These are phyloP conservation scores for Pezicula carpinea DNA, from an alignment of 2,329 filamentous ascomycete species.

Conservation along the genomic window DNA sequence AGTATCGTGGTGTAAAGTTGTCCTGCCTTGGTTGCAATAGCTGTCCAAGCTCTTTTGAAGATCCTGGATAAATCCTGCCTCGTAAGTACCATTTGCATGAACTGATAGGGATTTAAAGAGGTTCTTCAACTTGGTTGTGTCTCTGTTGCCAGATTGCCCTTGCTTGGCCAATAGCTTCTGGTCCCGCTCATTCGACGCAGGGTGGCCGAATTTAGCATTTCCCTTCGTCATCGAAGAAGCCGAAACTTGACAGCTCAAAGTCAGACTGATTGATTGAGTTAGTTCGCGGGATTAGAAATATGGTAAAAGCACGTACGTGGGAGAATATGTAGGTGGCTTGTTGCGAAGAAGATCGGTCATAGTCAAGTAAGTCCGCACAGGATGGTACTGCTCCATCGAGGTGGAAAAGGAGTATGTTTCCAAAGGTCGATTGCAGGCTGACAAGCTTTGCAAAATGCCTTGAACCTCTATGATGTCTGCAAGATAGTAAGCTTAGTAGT, in stretches of 20 bases:
- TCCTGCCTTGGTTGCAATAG: slow-evolving; percentile 16
- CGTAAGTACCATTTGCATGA: slow-evolving; percentile 5
- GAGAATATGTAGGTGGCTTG: not conserved
- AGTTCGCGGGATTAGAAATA: too few species aligned
- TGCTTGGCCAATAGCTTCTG: not conserved
- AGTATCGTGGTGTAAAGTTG: not conserved
- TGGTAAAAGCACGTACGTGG: too few species aligned
- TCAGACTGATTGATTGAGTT: too few species aligned
- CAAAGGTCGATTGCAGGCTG: too few species aligned
- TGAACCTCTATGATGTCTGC: too few species aligned
- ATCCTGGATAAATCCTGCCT: slow-evolving; percentile 9
- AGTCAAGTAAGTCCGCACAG: not conserved
- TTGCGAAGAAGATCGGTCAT: not conserved
- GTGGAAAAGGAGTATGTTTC: not conserved
- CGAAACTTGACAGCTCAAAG: too few species aligned
- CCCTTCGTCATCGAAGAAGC: too few species aligned
- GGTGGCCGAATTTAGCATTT: too few species aligned
- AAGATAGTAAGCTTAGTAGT: too few species aligned
- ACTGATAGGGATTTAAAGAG: slow-evolving; percentile 10
- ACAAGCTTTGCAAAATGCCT: too few species aligned
- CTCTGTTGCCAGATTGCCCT: not conserved
- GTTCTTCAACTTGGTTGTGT: slow-evolving; percentile 5
- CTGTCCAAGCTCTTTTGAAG: slow-evolving; percentile 10
- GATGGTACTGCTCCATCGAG: not conserved
- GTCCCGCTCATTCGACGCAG: too few species aligned